A percentile compares a stretch with the other conserved stretches of the same genome.
Conservation (phyloP, 1,139 yeast species). For the Kluyveromyces sp. region DNA sequence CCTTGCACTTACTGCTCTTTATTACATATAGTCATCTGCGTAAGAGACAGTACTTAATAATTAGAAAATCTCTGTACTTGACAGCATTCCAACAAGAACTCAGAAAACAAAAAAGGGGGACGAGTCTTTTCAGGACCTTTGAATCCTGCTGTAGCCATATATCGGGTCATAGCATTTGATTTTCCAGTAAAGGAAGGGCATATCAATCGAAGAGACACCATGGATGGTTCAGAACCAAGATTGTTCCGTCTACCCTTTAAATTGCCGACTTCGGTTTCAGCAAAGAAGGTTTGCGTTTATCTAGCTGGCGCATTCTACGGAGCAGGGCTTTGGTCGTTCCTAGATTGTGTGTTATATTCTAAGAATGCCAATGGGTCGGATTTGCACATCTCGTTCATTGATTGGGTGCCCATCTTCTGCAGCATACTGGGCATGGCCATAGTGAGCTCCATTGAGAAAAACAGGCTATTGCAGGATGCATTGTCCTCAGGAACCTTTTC, state of each 20-base stretch:
- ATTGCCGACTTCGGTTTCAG: constrained; percentile 61
- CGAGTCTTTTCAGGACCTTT: too few species aligned
- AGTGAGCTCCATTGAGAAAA: constrained; percentile 85
- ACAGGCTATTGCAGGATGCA: constrained; percentile 57
- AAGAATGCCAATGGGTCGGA: constrained; percentile 77
- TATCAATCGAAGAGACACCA: constrained; percentile 17
- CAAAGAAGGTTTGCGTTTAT: constrained; percentile 60
- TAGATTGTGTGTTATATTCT: constrained; percentile 84
- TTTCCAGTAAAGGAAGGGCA: background rate
- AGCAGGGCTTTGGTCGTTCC: constrained; percentile 80
- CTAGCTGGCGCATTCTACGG: constrained; percentile 45
- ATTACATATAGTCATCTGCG: background rate
- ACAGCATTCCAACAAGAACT: too few species aligned
- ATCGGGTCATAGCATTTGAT: background rate
- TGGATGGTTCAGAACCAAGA: constrained; percentile 27
- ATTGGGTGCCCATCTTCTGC: constrained; percentile 92
- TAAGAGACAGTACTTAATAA: background rate
- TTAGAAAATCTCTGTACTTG: background rate
- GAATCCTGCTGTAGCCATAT: too few species aligned
- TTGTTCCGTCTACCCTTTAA: constrained; percentile 51
- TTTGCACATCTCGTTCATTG: constrained; percentile 83
- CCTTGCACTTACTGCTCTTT: background rate
- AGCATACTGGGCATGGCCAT: constrained; percentile 87
- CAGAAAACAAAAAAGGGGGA: too few species aligned
- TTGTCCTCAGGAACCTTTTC: constrained; percentile 40